phyloP scores from a whole-genome alignment of 2,329 filamentous ascomycete genomes.

The Colletotrichum shisoi region DNA sequence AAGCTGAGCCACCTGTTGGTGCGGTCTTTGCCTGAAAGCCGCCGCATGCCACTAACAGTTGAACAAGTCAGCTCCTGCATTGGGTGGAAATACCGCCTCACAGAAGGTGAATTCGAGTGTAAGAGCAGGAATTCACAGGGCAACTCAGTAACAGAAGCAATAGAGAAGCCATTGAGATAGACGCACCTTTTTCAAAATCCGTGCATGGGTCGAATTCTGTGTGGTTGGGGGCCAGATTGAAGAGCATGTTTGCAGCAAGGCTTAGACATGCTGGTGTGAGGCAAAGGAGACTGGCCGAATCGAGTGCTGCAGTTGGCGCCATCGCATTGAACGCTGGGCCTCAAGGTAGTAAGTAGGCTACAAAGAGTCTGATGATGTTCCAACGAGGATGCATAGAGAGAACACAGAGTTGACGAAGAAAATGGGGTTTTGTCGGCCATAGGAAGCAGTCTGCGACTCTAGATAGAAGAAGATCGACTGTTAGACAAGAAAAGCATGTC shows the following conservation, averaged over 20 bases:
- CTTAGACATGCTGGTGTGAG: slow-evolving; percentile 44
- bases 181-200: slow-evolving; percentile 65
- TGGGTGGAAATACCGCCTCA: background rate
- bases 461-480: no score
- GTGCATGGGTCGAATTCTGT: slow-evolving; percentile 70
- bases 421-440: no score
- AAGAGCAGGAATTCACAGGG: no score
- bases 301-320: background rate
- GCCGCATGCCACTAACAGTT: slow-evolving; percentile 62
- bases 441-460: no score
- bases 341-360: no score
- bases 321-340: background rate
- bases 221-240: slow-evolving; percentile 55
- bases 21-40: slow-evolving; percentile 71
- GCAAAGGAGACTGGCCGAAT: slow-evolving; percentile 21
- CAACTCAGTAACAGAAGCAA: no score
- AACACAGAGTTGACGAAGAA: no score
- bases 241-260: slow-evolving; percentile 44
- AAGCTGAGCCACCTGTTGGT: slow-evolving; percentile 67
- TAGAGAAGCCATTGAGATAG: background rate
- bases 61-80: background rate
- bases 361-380: no score
- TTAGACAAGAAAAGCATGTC: no score
- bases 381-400: no score
- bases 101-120: no score